Base-by-base conservation (phyloP, 2,329 filamentous ascomycete species). In the Juglanconis juglandina region DNA sequence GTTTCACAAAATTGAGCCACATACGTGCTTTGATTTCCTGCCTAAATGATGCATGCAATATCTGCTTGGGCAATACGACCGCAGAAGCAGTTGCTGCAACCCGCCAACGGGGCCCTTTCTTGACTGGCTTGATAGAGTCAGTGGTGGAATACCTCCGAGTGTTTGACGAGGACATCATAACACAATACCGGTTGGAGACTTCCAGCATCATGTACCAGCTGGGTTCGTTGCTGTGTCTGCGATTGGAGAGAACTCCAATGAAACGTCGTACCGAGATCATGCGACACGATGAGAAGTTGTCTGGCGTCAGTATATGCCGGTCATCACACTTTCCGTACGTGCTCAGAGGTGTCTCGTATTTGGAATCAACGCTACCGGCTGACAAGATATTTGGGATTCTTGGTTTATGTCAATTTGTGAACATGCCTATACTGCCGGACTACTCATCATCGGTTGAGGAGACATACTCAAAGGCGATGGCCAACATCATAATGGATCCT, bases 361-460 rank as follows among this genome's bases (percentile, higher is more conserved):
- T 58, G 9, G 32, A 58, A 14, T 35, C 56, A 10, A 52, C 56
- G 10, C 24, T 51, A 14, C 30, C 39, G 1, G 47, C 35, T 3
- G 56, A 58, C 14, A 58, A 52, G 17, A 37, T 58, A 14, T 58
- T 46, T 13, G 56, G 56, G 0, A 34, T 58, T n/a, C 39, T 58
- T 3, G 56, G 56, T 5, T 3, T 58, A 9, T 37, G 47, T 1
- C 50, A 14, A 6, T 58, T 58, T 24, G 6, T 11, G 2, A 41
- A 30, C 2, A 17, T 44, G 39, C 47, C 56, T 4, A 58, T 58
- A 10, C 8, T 30, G 32, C 47, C 48, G 3, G 48, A 58, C 32
- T 58, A 58, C 56, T 8, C 4, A n/a, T 44, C 35, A 10, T 51
- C 48, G 5, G 42, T 44, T 30, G 33, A 47, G 9, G 24, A 52